Percentiles rank a stretch among this genome's conserved stretches.
Conservation (phyloP, 2,329 filamentous ascomycete genomes). For the Xylariaceae sp. region DNA sequence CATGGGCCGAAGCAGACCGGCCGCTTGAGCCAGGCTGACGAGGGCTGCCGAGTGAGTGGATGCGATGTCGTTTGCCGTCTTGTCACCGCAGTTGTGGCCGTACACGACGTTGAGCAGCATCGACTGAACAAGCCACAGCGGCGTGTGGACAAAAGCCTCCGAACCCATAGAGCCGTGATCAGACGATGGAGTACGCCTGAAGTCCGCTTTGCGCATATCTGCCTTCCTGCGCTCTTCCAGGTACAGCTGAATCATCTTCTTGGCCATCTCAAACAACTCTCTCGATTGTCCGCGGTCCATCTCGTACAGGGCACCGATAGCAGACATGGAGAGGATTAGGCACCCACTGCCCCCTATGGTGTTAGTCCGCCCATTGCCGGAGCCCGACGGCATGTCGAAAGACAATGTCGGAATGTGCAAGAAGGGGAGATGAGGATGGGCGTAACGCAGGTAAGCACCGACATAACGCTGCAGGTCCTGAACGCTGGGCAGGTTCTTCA, state of each 20-base stretch:
- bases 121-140: slow-evolving; percentile 90
- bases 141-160: slow-evolving; percentile 65
- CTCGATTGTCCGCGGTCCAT: slow-evolving; percentile 71
- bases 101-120: slow-evolving; percentile 97
- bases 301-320: slow-evolving; percentile 70
- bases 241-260: slow-evolving; percentile 91
- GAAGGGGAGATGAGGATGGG: slow-evolving; percentile 93
- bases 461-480: slow-evolving; percentile 86
- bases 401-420: slow-evolving; percentile 85
- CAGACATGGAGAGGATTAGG: slow-evolving; percentile 78
- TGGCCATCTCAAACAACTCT: slow-evolving; percentile 84
- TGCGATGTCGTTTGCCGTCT: slow-evolving; percentile 82
- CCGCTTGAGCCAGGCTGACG: slow-evolving; percentile 82
- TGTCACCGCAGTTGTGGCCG: slow-evolving; percentile 89
- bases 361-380: slow-evolving; percentile 53
- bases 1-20: slow-evolving; percentile 55
- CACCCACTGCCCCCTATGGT: slow-evolving; percentile 74
- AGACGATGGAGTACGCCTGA: slow-evolving; percentile 41
- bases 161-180: slow-evolving; percentile 40
- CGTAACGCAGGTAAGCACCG: slow-evolving; percentile 81
- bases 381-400: slow-evolving; percentile 70
- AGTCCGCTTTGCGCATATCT: slow-evolving; percentile 62
- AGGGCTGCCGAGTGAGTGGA: slow-evolving; percentile 86
- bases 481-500: slow-evolving; percentile 65
- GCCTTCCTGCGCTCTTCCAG: slow-evolving; percentile 85